phyloP scores from a whole-genome alignment of 1,139 yeast species.

The Insectozyma bohioensis region DNA sequence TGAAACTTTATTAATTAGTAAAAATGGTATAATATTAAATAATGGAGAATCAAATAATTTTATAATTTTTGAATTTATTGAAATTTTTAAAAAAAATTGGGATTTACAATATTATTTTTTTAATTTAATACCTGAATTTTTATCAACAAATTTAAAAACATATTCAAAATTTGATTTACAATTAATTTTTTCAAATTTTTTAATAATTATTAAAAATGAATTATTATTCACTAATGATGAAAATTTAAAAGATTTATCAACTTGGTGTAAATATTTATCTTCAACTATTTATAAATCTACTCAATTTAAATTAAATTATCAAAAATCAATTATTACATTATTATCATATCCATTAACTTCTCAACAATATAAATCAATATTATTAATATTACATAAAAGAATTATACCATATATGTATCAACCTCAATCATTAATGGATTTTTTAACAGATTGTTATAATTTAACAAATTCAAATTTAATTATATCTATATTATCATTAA shows the following conservation, averaged over 20 bases:
- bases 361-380: constrained; percentile 66
- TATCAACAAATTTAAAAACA: constrained; percentile 23
- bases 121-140: constrained; percentile 23
- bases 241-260: constrained; percentile 33
- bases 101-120: constrained; percentile 71
- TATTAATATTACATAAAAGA: constrained; percentile 76
- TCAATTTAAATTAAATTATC: constrained; percentile 65
- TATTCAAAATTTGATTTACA: constrained; percentile 19
- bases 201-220: constrained; percentile 36
- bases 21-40: constrained; percentile 32
- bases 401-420: constrained; percentile 78
- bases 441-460: constrained; percentile 81
- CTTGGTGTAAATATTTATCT: constrained; percentile 48
- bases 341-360: constrained; percentile 50
- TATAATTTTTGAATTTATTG: constrained; percentile 59
- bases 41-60: constrained; percentile 56
- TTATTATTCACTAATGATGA: constrained; percentile 23
- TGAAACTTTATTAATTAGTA: constrained; percentile 40
- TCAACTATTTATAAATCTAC: constrained; percentile 52
- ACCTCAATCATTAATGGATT: constrained; percentile 89
- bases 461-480: constrained; percentile 55
- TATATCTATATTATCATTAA: constrained; percentile 77
- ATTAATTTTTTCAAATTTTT: constrained; percentile 37
- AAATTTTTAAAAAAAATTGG: constrained; percentile 50
- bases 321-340: constrained; percentile 61